Conservation (phyloP, 2,329 filamentous ascomycete species). For the Fonsecaea monophora region DNA sequence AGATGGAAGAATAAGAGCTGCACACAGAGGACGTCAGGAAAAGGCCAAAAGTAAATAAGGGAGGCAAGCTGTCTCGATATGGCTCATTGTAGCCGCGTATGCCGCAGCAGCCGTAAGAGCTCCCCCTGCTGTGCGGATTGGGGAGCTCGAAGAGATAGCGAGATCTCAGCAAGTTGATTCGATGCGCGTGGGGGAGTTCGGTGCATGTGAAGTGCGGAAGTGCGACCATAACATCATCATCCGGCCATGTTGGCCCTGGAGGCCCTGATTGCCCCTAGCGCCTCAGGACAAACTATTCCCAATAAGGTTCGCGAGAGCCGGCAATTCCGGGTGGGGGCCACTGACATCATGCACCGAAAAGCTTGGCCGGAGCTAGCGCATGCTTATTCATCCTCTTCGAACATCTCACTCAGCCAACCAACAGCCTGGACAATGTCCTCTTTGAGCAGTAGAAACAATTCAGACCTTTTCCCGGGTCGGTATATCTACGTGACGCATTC, state of each 20-base stretch:
- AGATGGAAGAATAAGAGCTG: background rate
- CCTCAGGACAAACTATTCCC: background rate
- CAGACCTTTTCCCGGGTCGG: background rate
- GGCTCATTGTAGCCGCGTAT: slow-evolving; percentile 22
- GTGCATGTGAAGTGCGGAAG: background rate
- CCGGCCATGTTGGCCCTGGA: background rate
- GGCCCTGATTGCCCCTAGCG: background rate
- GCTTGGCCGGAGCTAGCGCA: slow-evolving; percentile 11
- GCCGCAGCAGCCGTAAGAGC: slow-evolving; percentile 25
- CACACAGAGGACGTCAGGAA: background rate
- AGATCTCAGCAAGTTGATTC: slow-evolving; percentile 8
- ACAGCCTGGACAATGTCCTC: slow-evolving; percentile 9
- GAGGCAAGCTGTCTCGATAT: slow-evolving; percentile 18
- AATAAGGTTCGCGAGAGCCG: slow-evolving; percentile 4
- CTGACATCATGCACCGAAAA: slow-evolving; percentile 26
- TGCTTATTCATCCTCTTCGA: slow-evolving; percentile 18
- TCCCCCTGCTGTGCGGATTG: slow-evolving; percentile 5
- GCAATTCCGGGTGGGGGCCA: slow-evolving; percentile 9
- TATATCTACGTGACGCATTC: background rate
- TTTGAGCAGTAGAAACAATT: slow-evolving; percentile 3
- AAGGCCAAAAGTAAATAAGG: slow-evolving; percentile 16
- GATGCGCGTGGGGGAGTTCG: background rate
- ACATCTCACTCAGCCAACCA: slow-evolving; percentile 21
- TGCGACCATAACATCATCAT: background rate
- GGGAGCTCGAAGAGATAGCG: slow-evolving; percentile 5